Percentiles rank a stretch among this genome's conserved stretches.
These are phyloP conservation scores for Coccomyxa sp. DNA, from an alignment of 139 green algal genomes.

Conservation along the genomic window DNA sequence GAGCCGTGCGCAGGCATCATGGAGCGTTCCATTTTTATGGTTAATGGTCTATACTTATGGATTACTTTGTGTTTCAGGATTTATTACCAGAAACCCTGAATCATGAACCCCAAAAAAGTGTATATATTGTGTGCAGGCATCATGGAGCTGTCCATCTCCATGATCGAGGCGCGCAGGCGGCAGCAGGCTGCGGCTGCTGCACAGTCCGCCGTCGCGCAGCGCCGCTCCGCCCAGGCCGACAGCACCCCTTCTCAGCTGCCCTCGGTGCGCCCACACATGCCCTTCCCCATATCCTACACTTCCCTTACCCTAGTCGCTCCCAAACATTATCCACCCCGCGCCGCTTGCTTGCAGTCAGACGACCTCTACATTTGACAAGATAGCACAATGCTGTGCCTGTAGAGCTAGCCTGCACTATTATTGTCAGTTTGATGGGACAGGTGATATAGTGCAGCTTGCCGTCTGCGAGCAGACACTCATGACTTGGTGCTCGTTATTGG, in stretches of 20 bases:
- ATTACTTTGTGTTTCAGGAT: no score
- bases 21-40: background rate
- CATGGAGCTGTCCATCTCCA: slow-evolving; percentile 54
- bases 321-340: background rate
- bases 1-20: background rate
- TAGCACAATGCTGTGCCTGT: background rate
- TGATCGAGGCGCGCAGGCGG: slow-evolving; percentile 50
- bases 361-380: background rate
- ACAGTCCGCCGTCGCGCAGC: background rate
- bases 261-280: background rate
- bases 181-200: slow-evolving; percentile 36
- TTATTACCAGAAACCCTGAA: no score
- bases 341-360: background rate
- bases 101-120: no score
- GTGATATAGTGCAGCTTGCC: no score
- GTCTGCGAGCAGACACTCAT: no score
- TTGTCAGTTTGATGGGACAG: no score
- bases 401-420: no score
- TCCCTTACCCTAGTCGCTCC: background rate
- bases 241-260: background rate
- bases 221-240: background rate
- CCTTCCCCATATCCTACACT: background rate
- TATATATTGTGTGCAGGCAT: slow-evolving; percentile 28
- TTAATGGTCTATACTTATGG: background rate
- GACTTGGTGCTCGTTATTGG: background rate